These are phyloP conservation scores for Oidiodendron maius DNA, from an alignment of 495 filamentous ascomycete species.

Conservation along the genomic window DNA sequence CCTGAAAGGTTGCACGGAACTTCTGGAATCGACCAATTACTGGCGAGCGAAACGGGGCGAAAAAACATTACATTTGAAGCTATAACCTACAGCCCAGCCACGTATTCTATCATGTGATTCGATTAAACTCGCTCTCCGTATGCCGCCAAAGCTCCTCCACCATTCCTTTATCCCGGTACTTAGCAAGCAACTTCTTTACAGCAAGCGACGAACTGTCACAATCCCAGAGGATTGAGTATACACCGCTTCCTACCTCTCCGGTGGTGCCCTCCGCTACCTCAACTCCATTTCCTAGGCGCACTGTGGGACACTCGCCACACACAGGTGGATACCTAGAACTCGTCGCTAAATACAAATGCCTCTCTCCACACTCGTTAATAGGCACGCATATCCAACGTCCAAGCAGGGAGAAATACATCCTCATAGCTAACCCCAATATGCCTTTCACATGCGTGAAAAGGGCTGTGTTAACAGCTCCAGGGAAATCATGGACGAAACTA, in stretches of 20 bases:
- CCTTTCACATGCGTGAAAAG: slow-evolving; percentile 19
- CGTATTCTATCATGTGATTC: too few species aligned
- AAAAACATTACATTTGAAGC: not conserved
- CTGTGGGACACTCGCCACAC: too few species aligned
- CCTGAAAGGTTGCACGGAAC: slow-evolving; percentile 30
- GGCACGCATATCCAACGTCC: slow-evolving; percentile 7
- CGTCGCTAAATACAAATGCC: too few species aligned
- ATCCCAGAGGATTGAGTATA: too few species aligned
- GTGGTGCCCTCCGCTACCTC: too few species aligned
- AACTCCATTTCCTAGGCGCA: too few species aligned
- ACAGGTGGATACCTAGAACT: too few species aligned
- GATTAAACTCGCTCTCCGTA: slow-evolving; percentile 19
- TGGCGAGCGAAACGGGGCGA: slow-evolving; percentile 7
- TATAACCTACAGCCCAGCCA: too few species aligned
- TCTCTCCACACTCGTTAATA: slow-evolving; percentile 41
- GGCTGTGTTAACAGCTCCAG: slow-evolving; percentile 43
- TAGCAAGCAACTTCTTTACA: too few species aligned
- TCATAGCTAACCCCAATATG: not conserved
- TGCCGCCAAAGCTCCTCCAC: slow-evolving; percentile 21
- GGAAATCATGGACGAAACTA: slow-evolving; percentile 52
- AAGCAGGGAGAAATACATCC: not conserved
- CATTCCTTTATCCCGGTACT: slow-evolving; percentile 35
- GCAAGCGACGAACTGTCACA: too few species aligned
- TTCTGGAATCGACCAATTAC: slow-evolving; percentile 35
- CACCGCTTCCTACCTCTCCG: too few species aligned